Evolutionary conservation across 139 green algal species (phyloP), one percentile per base, ranked within the genome.

Genomic region (Axilococcus clingmanii): DNA sequence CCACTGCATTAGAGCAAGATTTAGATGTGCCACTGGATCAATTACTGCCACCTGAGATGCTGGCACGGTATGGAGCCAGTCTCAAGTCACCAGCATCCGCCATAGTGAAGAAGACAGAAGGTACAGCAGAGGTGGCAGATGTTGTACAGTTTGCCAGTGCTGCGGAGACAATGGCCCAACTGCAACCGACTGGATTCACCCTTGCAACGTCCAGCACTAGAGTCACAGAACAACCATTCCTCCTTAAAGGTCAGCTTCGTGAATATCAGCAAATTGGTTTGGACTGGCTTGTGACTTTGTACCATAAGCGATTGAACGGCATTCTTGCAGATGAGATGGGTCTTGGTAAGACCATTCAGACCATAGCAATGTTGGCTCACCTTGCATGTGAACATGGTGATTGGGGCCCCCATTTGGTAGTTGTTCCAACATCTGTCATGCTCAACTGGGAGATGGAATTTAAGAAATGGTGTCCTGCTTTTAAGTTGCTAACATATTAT

Each of bases 361-460:
- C 91, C 7, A 97, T 99, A 49, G 59, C 78, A 1, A 66, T 97
- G 58, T 80, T 99, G 48, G 88, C 87, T 1, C 66, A 88, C 54
- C 78, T 97, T 40, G 91, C 90, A 7, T 89, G 77, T 63, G 80
- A 97, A 58, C 71, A 68, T 55, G 86, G 85, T 25, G 78, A 76
- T 19, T 97, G 91, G 85, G 92, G 92, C 11, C 92, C 92, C n/a
- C 92, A 99, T 71, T 69, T 99, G 34, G 84, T 99, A 14, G 92
- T 99, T 19, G 92, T 95, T 57, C 86, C 86, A 44, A 94, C 85
- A 7, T 79, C 55, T 4, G 91, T 99, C 42, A 99, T 99, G 91
- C 79, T 99, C 31, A 99, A 99, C 72, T 99, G 92, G 92, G 91
- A 99, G 77, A 96, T 94, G 80, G 92, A 99, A 81, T 94, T 97